A percentile compares a stretch with the other conserved stretches of the same genome.
These are phyloP conservation scores for Cutaneotrichosporon sp. DNA, from an alignment of 1,284 basidiomycete species.

Conservation along the genomic window DNA sequence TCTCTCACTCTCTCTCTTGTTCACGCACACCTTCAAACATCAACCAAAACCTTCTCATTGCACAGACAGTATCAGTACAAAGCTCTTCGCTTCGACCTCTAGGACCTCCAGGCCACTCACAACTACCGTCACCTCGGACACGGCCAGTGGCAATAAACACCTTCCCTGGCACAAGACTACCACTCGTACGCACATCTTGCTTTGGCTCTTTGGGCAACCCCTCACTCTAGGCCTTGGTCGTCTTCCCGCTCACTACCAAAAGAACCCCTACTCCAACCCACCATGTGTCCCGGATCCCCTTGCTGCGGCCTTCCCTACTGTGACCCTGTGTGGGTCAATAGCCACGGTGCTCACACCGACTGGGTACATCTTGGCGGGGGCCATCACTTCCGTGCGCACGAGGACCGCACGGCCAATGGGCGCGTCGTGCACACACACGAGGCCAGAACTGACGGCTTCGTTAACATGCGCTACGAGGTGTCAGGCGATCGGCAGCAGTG, in stretches of 20 bases:
- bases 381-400: conserved; percentile 7
- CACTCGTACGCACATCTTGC: background rate
- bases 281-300: background rate
- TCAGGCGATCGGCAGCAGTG: conserved; percentile 2
- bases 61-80: background rate
- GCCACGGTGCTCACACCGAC: background rate
- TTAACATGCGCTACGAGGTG: conserved; percentile 1
- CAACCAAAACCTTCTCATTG: background rate
- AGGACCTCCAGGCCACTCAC: too few species aligned
- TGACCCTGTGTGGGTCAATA: background rate
- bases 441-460: too few species aligned
- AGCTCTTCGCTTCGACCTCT: too few species aligned
- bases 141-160: too few species aligned
- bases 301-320: background rate
- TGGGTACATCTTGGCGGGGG: background rate
- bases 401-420: background rate
- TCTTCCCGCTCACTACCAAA: background rate
- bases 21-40: background rate
- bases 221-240: background rate
- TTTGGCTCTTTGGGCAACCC: background rate
- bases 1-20: background rate
- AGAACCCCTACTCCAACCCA: background rate
- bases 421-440: conserved; percentile 8
- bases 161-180: background rate
- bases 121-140: background rate